Base-by-base conservation (phyloP, 148 eudicot species). In the Chenopodium formosanum region DNA sequence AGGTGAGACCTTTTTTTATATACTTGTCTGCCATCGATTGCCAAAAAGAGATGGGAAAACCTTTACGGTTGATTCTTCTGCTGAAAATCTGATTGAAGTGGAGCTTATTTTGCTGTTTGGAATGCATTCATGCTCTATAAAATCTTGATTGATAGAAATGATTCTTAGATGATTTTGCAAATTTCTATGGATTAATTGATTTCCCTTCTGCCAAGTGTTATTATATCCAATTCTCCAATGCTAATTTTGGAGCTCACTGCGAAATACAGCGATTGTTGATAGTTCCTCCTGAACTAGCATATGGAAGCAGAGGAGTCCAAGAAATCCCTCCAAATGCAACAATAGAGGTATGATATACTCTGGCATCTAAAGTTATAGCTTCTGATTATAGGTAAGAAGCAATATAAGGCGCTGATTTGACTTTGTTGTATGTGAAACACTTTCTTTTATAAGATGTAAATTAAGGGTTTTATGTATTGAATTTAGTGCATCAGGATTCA, bases 271-370 rank as follows among this genome's bases (percentile, higher is more conserved):
- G 97, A 50, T 60, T 95, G 86, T 88, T 93, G 83, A 89, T 92
- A 83, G 92, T 95, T 71, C 98, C 97, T 82, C 98, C 97, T 46
- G 92, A 93, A 81, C 91, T 95, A 78, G 98, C 98, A 44, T 95
- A 95, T 88, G 98, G 98, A 85, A 93, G 85, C 76, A 93, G 91
- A 85, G 98, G 98, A n/a, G 97, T 93, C 65, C 98, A 95, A 85
- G 98, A 95, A 90, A 95, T 95, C 80, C 98, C 98, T 80, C 98
- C 98, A 29, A 93, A 95, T 82, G 97, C 97, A 16, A 93, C 97
- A 31, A 93, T 94, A 73, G 97, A 95, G 95, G 98, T 95, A 84
- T 67, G 16, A 34, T n/a, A 31, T 3, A 40, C 66, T n/a, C n/a
- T 53, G 34, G 67, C 31, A 14, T 14, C 69, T 82, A 34, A 68